phyloP scores from a whole-genome alignment of 208 protist genomes.

The Acanthamoeba divionensis region DNA sequence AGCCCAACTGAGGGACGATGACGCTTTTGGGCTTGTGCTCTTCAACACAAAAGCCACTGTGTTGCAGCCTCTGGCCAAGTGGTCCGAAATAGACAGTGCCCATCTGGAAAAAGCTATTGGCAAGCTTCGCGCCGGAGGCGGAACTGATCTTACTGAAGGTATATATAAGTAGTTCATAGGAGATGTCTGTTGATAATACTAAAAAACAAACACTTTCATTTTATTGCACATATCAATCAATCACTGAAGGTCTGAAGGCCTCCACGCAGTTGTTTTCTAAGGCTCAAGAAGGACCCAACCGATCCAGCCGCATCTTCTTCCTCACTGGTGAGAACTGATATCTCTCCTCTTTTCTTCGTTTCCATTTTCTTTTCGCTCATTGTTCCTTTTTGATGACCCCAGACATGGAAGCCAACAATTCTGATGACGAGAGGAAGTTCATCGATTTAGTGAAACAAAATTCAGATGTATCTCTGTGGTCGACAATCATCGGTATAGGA shows the following conservation, averaged over 20 bases:
- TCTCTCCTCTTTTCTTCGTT: too few relatives aligned
- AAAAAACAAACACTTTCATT: not conserved
- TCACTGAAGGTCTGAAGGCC: not conserved
- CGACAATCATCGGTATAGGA: slow-evolving; percentile 13
- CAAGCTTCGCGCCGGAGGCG: slow-evolving; percentile 8
- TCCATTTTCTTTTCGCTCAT: too few relatives aligned
- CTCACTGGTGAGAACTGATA: slow-evolving; percentile 7
- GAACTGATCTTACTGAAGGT: slow-evolving; percentile 19
- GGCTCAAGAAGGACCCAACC: not conserved
- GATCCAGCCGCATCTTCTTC: slow-evolving; percentile 25
- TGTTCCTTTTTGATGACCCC: not conserved
- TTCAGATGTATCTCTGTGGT: slow-evolving; percentile 30
- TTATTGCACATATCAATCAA: not conserved
- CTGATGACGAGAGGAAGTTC: not conserved
- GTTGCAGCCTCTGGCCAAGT: slow-evolving; percentile 4
- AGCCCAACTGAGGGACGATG: not conserved
- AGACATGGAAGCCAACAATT: slow-evolving; percentile 21
- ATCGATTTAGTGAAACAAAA: not conserved
- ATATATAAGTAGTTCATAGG: not conserved
- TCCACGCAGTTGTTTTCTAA: not conserved
- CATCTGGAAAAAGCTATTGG: not conserved
- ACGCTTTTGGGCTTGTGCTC: slow-evolving; percentile 19
- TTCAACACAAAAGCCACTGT: slow-evolving; percentile 18
- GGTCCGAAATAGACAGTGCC: not conserved
- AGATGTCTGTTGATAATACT: not conserved